These are phyloP conservation scores for Collybia mongolica DNA, from an alignment of 768 basidiomycete species.

Conservation along the genomic window DNA sequence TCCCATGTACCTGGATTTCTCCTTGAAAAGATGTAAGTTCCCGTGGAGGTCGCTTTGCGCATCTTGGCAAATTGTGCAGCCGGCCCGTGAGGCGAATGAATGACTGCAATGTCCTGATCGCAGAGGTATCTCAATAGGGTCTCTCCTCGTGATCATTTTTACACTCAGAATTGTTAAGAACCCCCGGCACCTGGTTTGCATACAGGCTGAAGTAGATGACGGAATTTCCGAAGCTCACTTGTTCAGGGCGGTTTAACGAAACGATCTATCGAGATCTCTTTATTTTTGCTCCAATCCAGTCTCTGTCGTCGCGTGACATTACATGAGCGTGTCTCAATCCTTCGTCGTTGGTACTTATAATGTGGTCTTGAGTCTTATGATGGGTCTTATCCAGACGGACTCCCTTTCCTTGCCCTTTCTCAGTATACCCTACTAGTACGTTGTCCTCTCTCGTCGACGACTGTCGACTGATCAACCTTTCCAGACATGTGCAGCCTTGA, in stretches of 20 bases:
- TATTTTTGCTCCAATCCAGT: slow-evolving; percentile 15
- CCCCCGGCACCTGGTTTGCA: slow-evolving; percentile 11
- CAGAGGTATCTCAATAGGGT: slow-evolving; percentile 6
- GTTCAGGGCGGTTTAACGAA: slow-evolving; percentile 22
- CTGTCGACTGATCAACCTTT: slow-evolving; percentile 6
- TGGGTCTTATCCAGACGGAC: slow-evolving; percentile 15
- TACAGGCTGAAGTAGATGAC: slow-evolving; percentile 12
- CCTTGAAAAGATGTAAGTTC: slow-evolving; percentile 22
- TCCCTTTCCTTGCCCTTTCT: slow-evolving; percentile 9
- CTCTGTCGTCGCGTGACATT: slow-evolving; percentile 31
- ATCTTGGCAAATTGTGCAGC: slow-evolving; percentile 15
- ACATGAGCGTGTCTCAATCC: slow-evolving; percentile 15
- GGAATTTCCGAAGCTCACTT: slow-evolving; percentile 16
- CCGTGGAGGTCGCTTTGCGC: slow-evolving; percentile 27
- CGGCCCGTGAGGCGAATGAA: slow-evolving; percentile 13
- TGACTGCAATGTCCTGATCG: not conserved
- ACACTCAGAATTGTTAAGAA: slow-evolving; percentile 11
- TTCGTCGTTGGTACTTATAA: slow-evolving; percentile 19
- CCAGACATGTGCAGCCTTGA: slow-evolving; percentile 55
- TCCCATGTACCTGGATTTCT: slow-evolving; percentile 5
- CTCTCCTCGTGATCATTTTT: slow-evolving; percentile 17
- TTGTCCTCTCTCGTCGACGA: not conserved
- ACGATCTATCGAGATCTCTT: slow-evolving; percentile 18
- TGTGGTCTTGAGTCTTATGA: slow-evolving; percentile 14
- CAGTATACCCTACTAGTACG: slow-evolving; percentile 5